Conservation (phyloP, 345 rosid genomes). For the Eucalyptus guilfoylei region DNA sequence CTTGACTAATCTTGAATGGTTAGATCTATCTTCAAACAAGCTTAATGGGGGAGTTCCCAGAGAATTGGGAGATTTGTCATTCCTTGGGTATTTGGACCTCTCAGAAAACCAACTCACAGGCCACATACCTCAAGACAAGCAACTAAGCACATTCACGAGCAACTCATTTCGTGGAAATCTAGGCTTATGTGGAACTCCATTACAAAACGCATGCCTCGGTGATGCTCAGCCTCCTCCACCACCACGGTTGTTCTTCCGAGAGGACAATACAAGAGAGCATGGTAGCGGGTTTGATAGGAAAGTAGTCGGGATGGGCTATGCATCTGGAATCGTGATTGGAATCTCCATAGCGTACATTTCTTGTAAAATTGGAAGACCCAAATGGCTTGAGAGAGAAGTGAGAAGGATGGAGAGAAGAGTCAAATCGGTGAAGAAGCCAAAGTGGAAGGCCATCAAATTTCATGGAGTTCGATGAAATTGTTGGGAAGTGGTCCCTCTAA, state of each 20-base stretch:
- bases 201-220: not conserved
- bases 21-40: not conserved
- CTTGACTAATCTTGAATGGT: not conserved
- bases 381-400: accelerated
- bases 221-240: not conserved
- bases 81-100: not conserved
- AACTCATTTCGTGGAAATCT: not conserved
- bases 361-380: not conserved
- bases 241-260: not conserved
- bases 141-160: not conserved
- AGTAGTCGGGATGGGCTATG: not conserved
- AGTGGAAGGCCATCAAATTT: not conserved
- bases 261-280: not conserved
- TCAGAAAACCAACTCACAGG: not conserved
- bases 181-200: not conserved
- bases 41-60: not conserved
- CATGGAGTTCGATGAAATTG: accelerated
- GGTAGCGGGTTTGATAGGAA: not conserved
- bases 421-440: not conserved
- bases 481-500: not conserved
- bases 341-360: not conserved
- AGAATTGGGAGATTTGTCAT: not conserved
- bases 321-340: not conserved
- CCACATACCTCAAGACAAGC: not conserved
- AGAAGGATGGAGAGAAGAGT: not conserved